Conservation (phyloP, 2,329 filamentous ascomycete genomes). For the Colletotrichum falcatum region DNA sequence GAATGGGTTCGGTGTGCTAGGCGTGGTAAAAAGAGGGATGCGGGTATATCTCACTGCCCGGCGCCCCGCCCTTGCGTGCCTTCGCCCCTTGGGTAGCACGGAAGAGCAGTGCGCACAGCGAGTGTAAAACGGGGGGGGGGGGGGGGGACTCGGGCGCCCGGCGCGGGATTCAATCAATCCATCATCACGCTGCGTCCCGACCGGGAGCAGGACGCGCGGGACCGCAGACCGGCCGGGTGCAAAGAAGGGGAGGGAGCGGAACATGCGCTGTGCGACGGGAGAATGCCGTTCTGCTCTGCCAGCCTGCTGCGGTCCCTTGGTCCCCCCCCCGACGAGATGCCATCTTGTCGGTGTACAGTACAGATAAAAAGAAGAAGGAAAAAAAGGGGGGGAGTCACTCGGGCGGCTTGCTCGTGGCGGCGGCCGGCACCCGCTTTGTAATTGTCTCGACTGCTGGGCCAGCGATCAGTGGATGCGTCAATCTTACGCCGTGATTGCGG, state of each 20-base stretch:
- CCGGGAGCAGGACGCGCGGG: neutral
- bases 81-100: neutral
- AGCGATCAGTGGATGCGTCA: slow-evolving; percentile 37
- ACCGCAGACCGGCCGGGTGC: neutral
- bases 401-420: neutral
- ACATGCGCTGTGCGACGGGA: neutral
- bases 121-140: neutral
- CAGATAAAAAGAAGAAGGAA: neutral
- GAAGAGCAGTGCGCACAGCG: too few species aligned
- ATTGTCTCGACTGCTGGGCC: slow-evolving; percentile 1
- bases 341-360: too few species aligned
- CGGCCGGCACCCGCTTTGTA: neutral
- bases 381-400: neutral
- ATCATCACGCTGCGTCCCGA: slow-evolving; percentile 5
- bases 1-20: too few species aligned
- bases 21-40: too few species aligned
- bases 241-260: neutral
- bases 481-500: slow-evolving; percentile 24
- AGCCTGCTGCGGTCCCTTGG: neutral
- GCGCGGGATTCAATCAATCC: slow-evolving; percentile 20
- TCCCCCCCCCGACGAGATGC: neutral
- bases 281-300: neutral
- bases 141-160: slow-evolving; percentile 21
- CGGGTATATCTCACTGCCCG: too few species aligned
- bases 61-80: too few species aligned